Percentiles rank a stretch among this genome's conserved stretches.
Evolutionary conservation across 2,329 filamentous ascomycete genomes (phyloP).

Genomic region (Hymenoscyphus repandus): DNA sequence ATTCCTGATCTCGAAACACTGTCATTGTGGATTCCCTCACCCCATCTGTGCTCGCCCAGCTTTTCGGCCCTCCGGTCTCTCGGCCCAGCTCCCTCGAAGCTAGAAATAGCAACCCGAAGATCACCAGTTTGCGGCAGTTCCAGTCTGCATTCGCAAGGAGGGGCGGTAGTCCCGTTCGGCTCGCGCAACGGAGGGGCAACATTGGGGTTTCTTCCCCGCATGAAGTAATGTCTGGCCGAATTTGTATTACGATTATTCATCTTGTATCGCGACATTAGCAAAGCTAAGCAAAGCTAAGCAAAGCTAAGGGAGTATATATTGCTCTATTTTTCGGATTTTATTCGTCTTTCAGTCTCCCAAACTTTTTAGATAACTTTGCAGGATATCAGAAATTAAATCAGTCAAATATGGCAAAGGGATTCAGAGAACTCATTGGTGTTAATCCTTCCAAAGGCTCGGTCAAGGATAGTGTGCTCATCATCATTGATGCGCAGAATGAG

Average conservation of each 20-base stretch:
- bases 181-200: no score
- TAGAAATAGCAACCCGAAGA: no score
- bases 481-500: conserved; percentile 69
- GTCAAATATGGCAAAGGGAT: conserved; percentile 21
- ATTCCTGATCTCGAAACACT: no score
- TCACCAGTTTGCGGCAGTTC: no score
- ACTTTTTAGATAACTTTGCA: background rate
- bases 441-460: conserved; percentile 50
- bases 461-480: conserved; percentile 55
- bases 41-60: no score
- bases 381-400: background rate
- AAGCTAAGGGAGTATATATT: background rate
- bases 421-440: conserved; percentile 41
- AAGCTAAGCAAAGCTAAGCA: background rate
- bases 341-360: background rate
- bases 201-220: no score
- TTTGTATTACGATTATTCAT: background rate
- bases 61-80: no score
- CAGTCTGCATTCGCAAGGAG: no score
- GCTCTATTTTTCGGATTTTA: background rate
- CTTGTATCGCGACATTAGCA: background rate
- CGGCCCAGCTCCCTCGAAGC: no score
- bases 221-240: background rate
- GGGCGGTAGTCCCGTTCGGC: no score
- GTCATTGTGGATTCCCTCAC: no score